Evolutionary conservation across 1,284 basidiomycete species (phyloP).

Genomic region (Cryptococcus maquisensis): DNA sequence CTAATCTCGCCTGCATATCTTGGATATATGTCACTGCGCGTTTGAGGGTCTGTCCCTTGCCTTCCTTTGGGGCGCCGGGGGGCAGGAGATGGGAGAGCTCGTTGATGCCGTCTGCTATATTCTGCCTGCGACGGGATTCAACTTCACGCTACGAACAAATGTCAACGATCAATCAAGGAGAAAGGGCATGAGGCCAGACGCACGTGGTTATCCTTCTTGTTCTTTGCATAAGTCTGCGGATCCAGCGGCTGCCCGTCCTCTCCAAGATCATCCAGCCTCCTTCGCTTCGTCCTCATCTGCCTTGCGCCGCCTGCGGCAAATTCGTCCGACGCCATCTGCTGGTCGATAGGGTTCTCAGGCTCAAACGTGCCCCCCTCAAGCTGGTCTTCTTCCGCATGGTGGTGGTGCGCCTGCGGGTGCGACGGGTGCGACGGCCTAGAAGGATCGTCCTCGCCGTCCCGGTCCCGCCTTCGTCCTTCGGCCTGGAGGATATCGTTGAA

Average conservation of each 20-base stretch:
- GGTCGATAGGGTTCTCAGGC: background rate
- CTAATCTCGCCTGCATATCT: constrained; percentile 20
- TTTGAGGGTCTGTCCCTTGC: constrained; percentile 36
- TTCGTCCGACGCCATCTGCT: background rate
- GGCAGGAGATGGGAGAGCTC: constrained; percentile 85
- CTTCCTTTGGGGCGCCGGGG: constrained; percentile 47
- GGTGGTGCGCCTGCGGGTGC: background rate
- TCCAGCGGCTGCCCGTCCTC: constrained; percentile 21
- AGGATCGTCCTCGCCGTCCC: background rate
- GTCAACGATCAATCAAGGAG: background rate
- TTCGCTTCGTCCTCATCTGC: constrained; percentile 1
- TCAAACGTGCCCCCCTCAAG: no score
- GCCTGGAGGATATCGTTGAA: constrained; percentile 14
- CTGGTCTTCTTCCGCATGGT: background rate
- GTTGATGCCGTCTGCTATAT: constrained; percentile 94
- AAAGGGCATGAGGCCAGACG: constrained; percentile 15
- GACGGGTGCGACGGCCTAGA: background rate
- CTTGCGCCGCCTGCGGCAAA: background rate
- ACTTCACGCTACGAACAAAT: constrained; percentile 76
- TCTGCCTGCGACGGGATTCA: constrained; percentile 84
- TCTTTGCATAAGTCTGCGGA: constrained; percentile 25
- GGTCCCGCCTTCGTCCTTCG: constrained; percentile 2
- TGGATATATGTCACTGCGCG: constrained; percentile 33
- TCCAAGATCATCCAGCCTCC: background rate
- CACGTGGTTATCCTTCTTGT: constrained; percentile 46